Evolutionary conservation across 2,329 filamentous ascomycete species (phyloP), one percentile per base, ranked within the genome.

Genomic region (Fusarium oligoseptatum): DNA sequence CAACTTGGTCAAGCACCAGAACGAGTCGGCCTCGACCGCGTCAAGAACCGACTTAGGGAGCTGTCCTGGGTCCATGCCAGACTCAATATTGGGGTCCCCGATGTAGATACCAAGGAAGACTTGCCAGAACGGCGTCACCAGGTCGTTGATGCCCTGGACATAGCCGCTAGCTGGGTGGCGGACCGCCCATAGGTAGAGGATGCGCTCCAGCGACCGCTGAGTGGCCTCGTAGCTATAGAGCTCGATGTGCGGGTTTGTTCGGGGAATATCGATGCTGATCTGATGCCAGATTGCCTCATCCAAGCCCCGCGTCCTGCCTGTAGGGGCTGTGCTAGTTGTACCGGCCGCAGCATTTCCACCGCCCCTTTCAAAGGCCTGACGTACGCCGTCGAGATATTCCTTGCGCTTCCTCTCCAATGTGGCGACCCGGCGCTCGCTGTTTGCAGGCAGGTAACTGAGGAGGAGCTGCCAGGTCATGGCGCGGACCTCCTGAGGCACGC

Each of bases 221-320:
- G 97, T 99, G 6, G 96, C 96, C 83, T 98, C 96, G 81, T 98
- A 98, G 75, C 94, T 91, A 84, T 99, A 99, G 0, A 99, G 88
- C 77, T 97, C 94, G 64, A 99, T 92, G 83, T 98, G 97, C 12
- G 97, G 97, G 81, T 98, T 98, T 5, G 97, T 99, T 60, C 97
- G 91, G 3, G 97, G 97, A 24, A 98, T 94, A 81, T 99, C 97
- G 80, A 99, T 99, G 83, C 95, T 98, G 84, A 99, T 98, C 81
- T 99, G 97, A 85, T 99, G 97, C 97, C 97, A 99, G 68, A 99
- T 92, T n/a, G 95, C 93, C 85, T 99, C 97, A 78, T 99, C 97
- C 20, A 99, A 85, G 3, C 95, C 96, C 71, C 90, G 85, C 9
- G 86, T 82, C 73, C 88, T 87, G 15, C 88, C 86, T 5, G 83